Percentiles rank a stretch among this genome's conserved stretches.
These are phyloP conservation scores for Backusella tuberculispora DNA, from an alignment of 192 early-diverging fungal species.

Conservation along the genomic window DNA sequence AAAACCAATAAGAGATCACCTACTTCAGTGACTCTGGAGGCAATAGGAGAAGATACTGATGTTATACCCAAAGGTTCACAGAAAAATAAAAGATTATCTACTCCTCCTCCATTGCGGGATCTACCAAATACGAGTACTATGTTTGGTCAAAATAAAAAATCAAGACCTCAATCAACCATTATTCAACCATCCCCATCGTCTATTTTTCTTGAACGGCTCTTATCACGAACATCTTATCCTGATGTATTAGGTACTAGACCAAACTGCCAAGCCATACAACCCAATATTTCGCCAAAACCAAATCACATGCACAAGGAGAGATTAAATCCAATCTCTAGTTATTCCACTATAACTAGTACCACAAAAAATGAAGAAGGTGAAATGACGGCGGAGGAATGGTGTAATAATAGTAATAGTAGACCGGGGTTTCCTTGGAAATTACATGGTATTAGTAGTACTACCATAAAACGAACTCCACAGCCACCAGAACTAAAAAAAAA, in stretches of 20 bases:
- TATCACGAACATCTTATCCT: neutral
- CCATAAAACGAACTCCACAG: neutral
- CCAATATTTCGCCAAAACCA: neutral
- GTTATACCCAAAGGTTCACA: neutral
- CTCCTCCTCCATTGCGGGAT: neutral
- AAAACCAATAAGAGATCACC: neutral
- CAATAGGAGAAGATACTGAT: constrained; percentile 13
- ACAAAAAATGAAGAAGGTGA: neutral
- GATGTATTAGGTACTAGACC: constrained; percentile 1
- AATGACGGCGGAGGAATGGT: neutral
- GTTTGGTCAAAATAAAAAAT: constrained; percentile 4
- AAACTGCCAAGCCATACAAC: constrained; percentile 9
- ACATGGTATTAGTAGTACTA: neutral
- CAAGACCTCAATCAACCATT: constrained; percentile 3
- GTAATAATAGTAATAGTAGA: neutral
- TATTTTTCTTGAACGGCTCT: neutral
- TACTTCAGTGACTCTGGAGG: neutral
- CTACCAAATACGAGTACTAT: neutral
- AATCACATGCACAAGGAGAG: constrained; percentile 5
- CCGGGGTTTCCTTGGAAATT: neutral
- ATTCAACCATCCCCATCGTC: neutral
- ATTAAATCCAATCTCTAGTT: neutral
- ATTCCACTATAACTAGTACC: neutral
- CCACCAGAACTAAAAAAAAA: neutral
- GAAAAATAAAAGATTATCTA: neutral